Conservation (phyloP, 2,329 filamentous ascomycete species). For the Davidsoniella australis region DNA sequence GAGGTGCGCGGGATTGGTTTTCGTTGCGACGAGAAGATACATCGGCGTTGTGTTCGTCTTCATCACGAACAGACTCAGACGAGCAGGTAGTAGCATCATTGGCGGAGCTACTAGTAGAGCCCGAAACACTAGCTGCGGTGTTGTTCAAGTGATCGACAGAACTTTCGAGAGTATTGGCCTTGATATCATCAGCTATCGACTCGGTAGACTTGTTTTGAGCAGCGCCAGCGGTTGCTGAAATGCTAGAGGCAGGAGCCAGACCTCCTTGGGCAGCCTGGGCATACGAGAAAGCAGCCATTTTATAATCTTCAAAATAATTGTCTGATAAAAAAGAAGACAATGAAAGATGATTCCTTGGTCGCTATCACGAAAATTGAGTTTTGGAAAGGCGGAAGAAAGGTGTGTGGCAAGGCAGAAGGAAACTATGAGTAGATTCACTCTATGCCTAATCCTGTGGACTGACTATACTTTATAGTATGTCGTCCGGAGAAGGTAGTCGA, state of each 20-base stretch:
- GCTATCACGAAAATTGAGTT: no score
- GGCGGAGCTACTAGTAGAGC: slow-evolving; percentile 13
- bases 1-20: slow-evolving; percentile 3
- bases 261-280: slow-evolving; percentile 82
- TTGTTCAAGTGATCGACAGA: slow-evolving; percentile 4
- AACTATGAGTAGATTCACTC: not conserved
- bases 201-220: slow-evolving; percentile 4
- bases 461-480: slow-evolving; percentile 1
- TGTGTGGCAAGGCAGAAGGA: not conserved
- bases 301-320: not conserved
- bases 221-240: not conserved
- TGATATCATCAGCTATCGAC: slow-evolving; percentile 7
- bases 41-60: slow-evolving; percentile 24
- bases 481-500: slow-evolving; percentile 10
- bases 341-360: not conserved
- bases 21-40: slow-evolving; percentile 26
- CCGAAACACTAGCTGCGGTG: slow-evolving; percentile 12
- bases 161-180: slow-evolving; percentile 3
- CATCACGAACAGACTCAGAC: slow-evolving; percentile 25
- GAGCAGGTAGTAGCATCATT: slow-evolving; percentile 17
- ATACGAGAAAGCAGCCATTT: slow-evolving; percentile 64
- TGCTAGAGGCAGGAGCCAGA: slow-evolving; percentile 4
- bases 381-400: not conserved
- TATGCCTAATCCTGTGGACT: not conserved
- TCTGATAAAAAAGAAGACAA: not conserved